Evolutionary conservation across 495 filamentous ascomycete species (phyloP).

Genomic region (Neurospora cerealis): DNA sequence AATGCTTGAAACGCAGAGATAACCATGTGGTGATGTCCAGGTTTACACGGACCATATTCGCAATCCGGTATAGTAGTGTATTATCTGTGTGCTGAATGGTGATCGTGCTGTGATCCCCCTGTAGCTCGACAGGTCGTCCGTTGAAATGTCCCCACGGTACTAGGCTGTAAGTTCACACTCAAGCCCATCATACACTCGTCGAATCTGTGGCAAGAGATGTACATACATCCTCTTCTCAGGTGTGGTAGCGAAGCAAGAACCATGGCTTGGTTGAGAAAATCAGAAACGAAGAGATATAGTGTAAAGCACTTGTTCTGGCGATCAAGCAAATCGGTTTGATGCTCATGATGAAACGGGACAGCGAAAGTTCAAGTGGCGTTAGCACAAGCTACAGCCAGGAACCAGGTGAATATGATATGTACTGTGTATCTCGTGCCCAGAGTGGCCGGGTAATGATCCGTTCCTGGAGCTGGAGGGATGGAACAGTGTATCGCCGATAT

Average conservation of each 20-base stretch:
- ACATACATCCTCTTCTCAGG: background rate
- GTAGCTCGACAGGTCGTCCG: background rate
- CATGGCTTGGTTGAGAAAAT: background rate
- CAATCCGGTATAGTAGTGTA: background rate
- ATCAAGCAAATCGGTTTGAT: background rate
- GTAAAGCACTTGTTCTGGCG: background rate
- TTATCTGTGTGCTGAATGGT: background rate
- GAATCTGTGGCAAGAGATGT: background rate
- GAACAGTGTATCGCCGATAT: background rate
- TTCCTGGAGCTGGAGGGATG: background rate
- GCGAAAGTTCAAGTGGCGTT: background rate
- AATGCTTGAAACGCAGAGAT: background rate
- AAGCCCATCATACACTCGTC: background rate
- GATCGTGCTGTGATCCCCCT: background rate
- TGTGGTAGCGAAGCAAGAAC: background rate
- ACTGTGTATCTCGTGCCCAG: background rate
- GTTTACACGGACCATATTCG: background rate
- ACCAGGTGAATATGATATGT: background rate
- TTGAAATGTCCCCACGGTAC: background rate
- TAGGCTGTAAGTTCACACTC: background rate
- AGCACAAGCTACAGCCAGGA: background rate
- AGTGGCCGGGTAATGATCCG: background rate
- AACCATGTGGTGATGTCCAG: background rate
- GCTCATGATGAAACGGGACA: background rate
- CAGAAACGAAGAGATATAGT: background rate